Evolutionary conservation across 192 early-diverging fungal genomes (phyloP).

Genomic region (Coemansia sp.): DNA sequence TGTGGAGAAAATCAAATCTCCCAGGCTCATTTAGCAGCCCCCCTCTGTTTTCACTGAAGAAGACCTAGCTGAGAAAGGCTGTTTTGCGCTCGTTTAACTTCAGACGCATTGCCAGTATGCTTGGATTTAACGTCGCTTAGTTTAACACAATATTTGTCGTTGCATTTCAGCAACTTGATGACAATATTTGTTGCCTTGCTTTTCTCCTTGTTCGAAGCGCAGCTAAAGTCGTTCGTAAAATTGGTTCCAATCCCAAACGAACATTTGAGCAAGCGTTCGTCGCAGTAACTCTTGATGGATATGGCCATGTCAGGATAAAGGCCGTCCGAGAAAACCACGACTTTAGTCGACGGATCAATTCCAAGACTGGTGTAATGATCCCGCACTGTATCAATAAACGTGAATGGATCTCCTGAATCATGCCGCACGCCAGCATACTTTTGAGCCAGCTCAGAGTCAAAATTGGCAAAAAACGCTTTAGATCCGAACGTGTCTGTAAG

Average conservation of each 20-base stretch:
- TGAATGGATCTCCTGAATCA: conserved; percentile 68
- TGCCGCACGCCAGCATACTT: conserved; percentile 64
- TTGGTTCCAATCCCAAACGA: conserved; percentile 73
- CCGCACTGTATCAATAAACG: conserved; percentile 58
- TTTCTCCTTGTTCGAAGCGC: conserved; percentile 15
- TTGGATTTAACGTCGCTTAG: conserved; percentile 68
- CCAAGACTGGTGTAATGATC: conserved; percentile 58
- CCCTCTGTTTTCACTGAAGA: conserved; percentile 4
- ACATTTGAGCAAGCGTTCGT: conserved; percentile 49
- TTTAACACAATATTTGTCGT: conserved; percentile 62
- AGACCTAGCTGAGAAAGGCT: conserved; percentile 24
- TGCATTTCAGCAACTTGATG: conserved; percentile 65
- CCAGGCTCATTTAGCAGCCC: no score
- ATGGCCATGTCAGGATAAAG: conserved; percentile 57
- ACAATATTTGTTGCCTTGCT: conserved; percentile 69
- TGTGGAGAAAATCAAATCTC: no score
- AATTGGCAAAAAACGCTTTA: conserved; percentile 60
- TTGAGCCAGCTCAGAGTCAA: conserved; percentile 54
- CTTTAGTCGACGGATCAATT: conserved; percentile 60
- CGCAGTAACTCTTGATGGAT: conserved; percentile 49
- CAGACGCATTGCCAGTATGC: conserved; percentile 55
- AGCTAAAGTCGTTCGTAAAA: conserved; percentile 69
- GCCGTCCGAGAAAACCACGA: conserved; percentile 70
- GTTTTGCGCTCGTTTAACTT: conserved; percentile 52
- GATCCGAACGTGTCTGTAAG: conserved; percentile 75